Percentiles rank a stretch among this genome's conserved stretches.
These are phyloP conservation scores for Pythium chondricola DNA, from an alignment of 352 stramenopile genomes.

Conservation along the genomic window DNA sequence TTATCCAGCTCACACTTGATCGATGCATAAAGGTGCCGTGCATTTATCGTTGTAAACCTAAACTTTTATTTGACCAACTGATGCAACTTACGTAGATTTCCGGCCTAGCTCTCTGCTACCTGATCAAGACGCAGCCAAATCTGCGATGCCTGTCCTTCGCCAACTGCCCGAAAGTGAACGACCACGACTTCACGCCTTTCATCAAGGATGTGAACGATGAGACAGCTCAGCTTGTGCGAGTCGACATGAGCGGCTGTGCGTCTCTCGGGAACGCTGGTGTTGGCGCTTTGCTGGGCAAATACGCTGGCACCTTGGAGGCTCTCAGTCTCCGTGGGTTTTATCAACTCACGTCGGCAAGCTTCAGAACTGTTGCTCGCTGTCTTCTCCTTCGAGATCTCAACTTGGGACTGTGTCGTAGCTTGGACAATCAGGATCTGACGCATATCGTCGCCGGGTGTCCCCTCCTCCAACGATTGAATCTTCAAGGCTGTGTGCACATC, in stretches of 20 bases:
- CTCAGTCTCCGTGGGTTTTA: conserved; percentile 63
- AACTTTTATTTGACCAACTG: not conserved
- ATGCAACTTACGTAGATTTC: conserved; percentile 33
- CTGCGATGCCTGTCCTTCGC: conserved; percentile 48
- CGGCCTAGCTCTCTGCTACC: conserved; percentile 38
- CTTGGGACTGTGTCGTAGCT: conserved; percentile 64
- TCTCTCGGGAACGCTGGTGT: conserved; percentile 41
- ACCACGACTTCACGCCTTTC: conserved; percentile 27
- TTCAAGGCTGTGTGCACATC: conserved; percentile 63
- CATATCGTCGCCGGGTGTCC: conserved; percentile 36
- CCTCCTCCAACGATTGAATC: conserved; percentile 35
- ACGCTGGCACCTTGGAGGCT: conserved; percentile 37
- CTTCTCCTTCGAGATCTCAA: conserved; percentile 51
- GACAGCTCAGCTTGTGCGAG: not conserved
- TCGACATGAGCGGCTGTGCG: conserved; percentile 54
- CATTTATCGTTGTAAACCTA: not conserved
- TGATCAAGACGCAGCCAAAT: conserved; percentile 48
- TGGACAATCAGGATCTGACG: conserved; percentile 50
- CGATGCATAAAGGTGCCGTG: conserved; percentile 53
- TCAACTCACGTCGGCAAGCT: conserved; percentile 42
- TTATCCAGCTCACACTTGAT: conserved; percentile 37
- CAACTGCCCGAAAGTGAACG: conserved; percentile 55
- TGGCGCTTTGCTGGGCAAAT: conserved; percentile 37
- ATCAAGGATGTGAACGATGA: not conserved
- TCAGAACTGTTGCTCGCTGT: conserved; percentile 51